Evolutionary conservation across 148 eudicot genomes (phyloP).

Genomic region (Limonium bicolor): DNA sequence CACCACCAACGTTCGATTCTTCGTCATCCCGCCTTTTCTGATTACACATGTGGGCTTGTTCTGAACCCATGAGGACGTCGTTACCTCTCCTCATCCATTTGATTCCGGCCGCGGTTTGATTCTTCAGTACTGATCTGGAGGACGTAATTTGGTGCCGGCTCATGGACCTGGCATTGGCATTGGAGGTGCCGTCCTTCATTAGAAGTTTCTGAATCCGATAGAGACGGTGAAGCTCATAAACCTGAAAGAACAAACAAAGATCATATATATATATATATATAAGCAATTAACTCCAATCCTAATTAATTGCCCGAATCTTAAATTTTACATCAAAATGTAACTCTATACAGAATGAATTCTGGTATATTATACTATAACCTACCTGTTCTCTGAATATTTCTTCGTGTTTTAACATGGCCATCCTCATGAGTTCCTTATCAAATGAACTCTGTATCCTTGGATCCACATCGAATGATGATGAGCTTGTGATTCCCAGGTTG

Average conservation of each 20-base stretch:
- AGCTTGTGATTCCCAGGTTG: too few species aligned
- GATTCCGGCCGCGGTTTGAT: constrained; percentile 2
- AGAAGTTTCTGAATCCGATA: constrained; percentile 59
- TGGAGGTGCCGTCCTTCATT: constrained; percentile 37
- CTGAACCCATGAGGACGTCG: background rate
- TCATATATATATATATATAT: background rate
- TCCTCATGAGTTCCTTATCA: background rate
- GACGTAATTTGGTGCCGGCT: too few species aligned
- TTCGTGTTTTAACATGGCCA: constrained; percentile 1
- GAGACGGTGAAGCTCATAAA: constrained; percentile 80
- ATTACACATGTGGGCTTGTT: constrained; percentile 6
- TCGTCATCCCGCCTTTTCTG: background rate
- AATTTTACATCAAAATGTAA: background rate
- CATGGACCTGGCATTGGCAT: too few species aligned
- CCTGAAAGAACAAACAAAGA: constrained; percentile 24
- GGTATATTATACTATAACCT: background rate
- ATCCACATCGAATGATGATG: too few species aligned
- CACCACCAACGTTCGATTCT: background rate
- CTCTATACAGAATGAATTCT: background rate
- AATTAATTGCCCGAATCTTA: background rate
- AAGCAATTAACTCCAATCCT: background rate
- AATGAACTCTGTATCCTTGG: too few species aligned
- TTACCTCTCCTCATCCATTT: constrained; percentile 7
- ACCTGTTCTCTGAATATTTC: constrained; percentile 7
- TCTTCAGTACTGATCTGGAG: constrained; percentile 48